These are phyloP conservation scores for Sonneratia caseolaris DNA, from an alignment of 345 rosid genomes.

Conservation along the genomic window DNA sequence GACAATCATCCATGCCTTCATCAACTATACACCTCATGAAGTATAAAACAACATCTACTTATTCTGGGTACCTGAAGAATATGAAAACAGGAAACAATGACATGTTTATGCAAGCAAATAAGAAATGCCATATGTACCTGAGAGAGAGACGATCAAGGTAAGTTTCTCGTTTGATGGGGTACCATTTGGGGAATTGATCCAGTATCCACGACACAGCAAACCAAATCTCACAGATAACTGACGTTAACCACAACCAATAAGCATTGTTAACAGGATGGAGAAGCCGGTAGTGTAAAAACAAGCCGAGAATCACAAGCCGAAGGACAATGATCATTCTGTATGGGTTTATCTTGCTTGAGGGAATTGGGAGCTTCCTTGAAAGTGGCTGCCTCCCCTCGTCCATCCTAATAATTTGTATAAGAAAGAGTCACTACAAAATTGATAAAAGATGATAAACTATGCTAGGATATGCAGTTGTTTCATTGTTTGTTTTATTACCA, in stretches of 20 bases:
- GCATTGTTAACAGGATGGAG: slow-evolving; percentile 88
- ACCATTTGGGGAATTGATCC: slow-evolving; percentile 98
- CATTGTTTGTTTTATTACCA: too few species aligned
- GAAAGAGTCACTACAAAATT: background rate
- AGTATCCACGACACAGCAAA: slow-evolving; percentile 96
- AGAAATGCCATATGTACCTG: slow-evolving; percentile 32
- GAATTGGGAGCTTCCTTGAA: slow-evolving; percentile 85
- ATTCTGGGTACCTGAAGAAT: background rate
- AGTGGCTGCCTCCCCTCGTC: slow-evolving; percentile 99
- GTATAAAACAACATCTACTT: too few species aligned
- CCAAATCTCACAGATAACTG: slow-evolving; percentile 98
- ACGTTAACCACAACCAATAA: slow-evolving; percentile 87
- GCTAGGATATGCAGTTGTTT: too few species aligned
- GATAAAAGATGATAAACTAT: too few species aligned
- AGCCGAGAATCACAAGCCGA: slow-evolving; percentile 82
- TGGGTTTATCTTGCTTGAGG: slow-evolving; percentile 95
- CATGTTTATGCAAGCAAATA: background rate
- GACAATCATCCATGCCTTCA: too few species aligned
- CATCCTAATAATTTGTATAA: slow-evolving; percentile 56
- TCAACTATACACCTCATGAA: too few species aligned
- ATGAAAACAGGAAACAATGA: too few species aligned
- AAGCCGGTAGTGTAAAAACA: slow-evolving; percentile 89
- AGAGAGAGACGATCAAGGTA: slow-evolving; percentile 89
- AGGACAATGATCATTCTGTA: slow-evolving; percentile 73
- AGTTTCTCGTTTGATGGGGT: slow-evolving; percentile 81